A percentile compares a stretch with the other conserved stretches of the same genome.
phyloP scores from a whole-genome alignment of 768 basidiomycete species.

The Rhodotorula graminis region DNA sequence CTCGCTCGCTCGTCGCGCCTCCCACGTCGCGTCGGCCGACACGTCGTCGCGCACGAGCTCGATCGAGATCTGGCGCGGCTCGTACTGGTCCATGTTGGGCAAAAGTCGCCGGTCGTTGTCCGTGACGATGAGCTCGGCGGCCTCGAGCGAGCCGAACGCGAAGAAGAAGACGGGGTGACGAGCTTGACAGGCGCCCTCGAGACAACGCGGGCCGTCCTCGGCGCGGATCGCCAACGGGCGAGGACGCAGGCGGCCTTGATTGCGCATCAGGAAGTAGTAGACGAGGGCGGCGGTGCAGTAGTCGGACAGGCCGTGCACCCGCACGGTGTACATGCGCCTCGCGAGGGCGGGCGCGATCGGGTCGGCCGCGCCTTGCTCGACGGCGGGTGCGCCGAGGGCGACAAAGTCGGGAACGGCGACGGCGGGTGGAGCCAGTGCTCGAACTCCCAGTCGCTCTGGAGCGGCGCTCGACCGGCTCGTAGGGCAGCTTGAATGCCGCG shows the following conservation, averaged over 20 bases:
- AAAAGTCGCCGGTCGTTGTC: not conserved
- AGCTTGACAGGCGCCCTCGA: no score
- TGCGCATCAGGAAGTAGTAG: not conserved
- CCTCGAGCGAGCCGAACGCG: not conserved
- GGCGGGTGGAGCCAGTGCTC: not conserved
- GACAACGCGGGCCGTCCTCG: no score
- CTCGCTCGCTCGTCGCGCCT: no score
- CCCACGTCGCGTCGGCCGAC: not conserved
- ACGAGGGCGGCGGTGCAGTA: not conserved
- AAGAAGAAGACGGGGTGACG: not conserved
- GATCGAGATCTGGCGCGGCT: not conserved
- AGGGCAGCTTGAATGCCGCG: not conserved
- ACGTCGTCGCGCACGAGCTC: not conserved
- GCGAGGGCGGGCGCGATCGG: not conserved
- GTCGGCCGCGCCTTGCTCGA: no score
- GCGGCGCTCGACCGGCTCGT: not conserved
- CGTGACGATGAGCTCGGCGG: not conserved
- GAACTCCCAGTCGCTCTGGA: not conserved
- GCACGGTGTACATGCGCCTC: not conserved
- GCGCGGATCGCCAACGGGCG: slow-evolving; percentile 5
- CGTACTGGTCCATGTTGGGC: not conserved
- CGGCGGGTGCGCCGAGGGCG: not conserved
- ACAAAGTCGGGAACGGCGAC: not conserved
- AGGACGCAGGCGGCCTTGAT: not conserved
- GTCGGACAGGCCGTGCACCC: not conserved